Evolutionary conservation across 2,329 filamentous ascomycete genomes (phyloP).

Genomic region (Elsinoe ampelina): DNA sequence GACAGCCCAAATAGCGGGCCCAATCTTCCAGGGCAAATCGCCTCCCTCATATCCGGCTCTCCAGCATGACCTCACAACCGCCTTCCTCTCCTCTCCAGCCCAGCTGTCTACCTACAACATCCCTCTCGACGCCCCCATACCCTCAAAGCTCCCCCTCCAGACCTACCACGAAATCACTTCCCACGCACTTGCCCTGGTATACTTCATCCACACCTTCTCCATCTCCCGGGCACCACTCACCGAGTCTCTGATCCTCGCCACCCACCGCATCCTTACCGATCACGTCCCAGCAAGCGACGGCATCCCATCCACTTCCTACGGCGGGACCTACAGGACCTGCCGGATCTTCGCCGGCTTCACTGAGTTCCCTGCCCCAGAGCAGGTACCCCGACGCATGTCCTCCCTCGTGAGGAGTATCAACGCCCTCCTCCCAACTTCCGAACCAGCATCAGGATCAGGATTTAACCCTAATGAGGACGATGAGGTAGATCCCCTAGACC

Average conservation of each 20-base stretch:
- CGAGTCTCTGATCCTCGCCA: not conserved
- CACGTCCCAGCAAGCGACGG: not conserved
- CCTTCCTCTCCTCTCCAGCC: not conserved
- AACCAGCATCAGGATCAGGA: no score
- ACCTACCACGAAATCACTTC: no score
- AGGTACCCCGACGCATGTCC: not conserved
- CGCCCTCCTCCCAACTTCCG: no score
- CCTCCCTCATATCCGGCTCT: not conserved
- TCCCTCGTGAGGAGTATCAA: not conserved
- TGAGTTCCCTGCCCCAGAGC: not conserved
- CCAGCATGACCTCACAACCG: not conserved
- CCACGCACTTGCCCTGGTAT: no score
- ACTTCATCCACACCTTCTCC: no score
- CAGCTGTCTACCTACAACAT: not conserved
- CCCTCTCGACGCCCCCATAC: no score
- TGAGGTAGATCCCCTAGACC: not conserved
- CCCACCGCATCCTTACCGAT: not conserved
- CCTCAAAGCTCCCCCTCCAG: no score
- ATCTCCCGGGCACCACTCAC: no score
- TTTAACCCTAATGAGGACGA: not conserved
- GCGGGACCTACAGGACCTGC: not conserved
- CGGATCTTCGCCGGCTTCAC: not conserved
- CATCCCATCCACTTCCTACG: not conserved
- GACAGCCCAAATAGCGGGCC: not conserved
- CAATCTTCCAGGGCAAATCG: not conserved